Percentiles rank a stretch among this genome's conserved stretches.
These are phyloP conservation scores for Polyporus arcularius DNA, from an alignment of 768 basidiomycete species.

Conservation along the genomic window DNA sequence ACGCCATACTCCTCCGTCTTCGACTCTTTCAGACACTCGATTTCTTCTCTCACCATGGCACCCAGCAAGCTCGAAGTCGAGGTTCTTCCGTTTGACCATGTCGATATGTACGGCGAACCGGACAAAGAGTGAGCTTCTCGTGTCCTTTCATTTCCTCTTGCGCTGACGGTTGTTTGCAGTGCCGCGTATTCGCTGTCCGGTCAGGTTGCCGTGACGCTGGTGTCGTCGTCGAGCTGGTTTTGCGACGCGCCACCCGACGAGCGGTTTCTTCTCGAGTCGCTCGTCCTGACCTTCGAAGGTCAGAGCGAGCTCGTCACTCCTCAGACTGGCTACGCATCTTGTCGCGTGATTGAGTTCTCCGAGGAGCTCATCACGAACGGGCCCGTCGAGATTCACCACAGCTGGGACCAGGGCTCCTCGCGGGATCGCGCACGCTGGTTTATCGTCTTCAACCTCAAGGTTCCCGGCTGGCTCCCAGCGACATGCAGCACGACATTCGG, in stretches of 20 bases:
- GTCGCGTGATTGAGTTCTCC: conserved; percentile 68
- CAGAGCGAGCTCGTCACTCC: conserved; percentile 75
- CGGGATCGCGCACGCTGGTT: conserved; percentile 67
- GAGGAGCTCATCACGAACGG: conserved; percentile 59
- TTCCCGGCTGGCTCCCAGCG: conserved; percentile 91
- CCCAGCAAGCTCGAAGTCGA: conserved; percentile 19
- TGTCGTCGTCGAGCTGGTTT: conserved; percentile 51
- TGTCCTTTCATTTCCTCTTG: background rate
- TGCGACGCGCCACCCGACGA: conserved; percentile 53
- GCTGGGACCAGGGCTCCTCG: conserved; percentile 55
- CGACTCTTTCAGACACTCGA: conserved; percentile 12
- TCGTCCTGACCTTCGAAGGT: conserved; percentile 81
- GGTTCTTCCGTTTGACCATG: conserved; percentile 45
- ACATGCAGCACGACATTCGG: conserved; percentile 47
- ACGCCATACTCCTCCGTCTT: conserved; percentile 1
- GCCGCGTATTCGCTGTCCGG: conserved; percentile 89
- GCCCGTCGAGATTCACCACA: conserved; percentile 63
- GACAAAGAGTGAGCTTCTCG: conserved; percentile 56
- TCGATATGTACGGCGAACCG: conserved; percentile 73
- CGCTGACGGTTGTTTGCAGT: conserved; percentile 40
- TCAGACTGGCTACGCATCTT: conserved; percentile 62
- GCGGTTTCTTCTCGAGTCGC: conserved; percentile 63
- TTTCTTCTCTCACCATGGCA: conserved; percentile 60
- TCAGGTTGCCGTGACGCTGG: conserved; percentile 66
- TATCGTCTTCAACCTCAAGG: conserved; percentile 73